Evolutionary conservation across 2,329 filamentous ascomycete species (phyloP), one percentile per base, ranked within the genome.

Genomic region (Penicillium hesseltinei): DNA sequence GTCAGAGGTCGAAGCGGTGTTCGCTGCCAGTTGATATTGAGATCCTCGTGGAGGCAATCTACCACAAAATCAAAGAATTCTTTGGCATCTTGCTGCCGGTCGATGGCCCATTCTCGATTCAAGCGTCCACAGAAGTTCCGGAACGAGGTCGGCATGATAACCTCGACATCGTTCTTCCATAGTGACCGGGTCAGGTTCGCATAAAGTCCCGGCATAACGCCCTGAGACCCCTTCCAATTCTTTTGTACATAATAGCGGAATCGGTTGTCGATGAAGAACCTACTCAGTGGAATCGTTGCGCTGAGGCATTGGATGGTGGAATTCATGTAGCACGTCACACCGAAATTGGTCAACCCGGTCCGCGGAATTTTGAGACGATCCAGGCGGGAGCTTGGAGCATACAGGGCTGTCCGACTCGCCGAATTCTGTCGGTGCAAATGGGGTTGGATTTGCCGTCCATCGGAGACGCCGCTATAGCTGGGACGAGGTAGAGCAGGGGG

Each of bases 261-360:
- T 68, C 70, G 88, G 69, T 78, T 88, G 78, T 76, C 86, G 71
- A 75, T 84, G 78, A 82, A 96, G 82, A 76, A 85, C 75, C 69
- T 84, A 70, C 82, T 84, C 42, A 88, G 73, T 19, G 81, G 78
- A 9, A 81, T 77, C 0, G 92, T 93, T 2, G 87, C 88, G 57
- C 90, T 89, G 19, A 97, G 78, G 59, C 89, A 89, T 73, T 97
- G 93, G 27, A 97, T 80, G 0, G 88, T 88, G n/a, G 91, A 88
- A 73, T 96, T 97, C 80, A 94, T 92, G 70, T 96, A 97, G 72
- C 93, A 97, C 63, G 89, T 92, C 46, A 89, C 88, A 1, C 86
- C 85, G 40, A 91, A 90, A 66, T 97, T 97, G 57, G 86, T 78
- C 13, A 97, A 81, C 0, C 93, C 92, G 11, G 90, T 89, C 36